Evolutionary conservation across 225 moss, liverwort and hornwort genomes (phyloP), one percentile per base, ranked within the genome.

Genomic region (Ulota crispa): DNA sequence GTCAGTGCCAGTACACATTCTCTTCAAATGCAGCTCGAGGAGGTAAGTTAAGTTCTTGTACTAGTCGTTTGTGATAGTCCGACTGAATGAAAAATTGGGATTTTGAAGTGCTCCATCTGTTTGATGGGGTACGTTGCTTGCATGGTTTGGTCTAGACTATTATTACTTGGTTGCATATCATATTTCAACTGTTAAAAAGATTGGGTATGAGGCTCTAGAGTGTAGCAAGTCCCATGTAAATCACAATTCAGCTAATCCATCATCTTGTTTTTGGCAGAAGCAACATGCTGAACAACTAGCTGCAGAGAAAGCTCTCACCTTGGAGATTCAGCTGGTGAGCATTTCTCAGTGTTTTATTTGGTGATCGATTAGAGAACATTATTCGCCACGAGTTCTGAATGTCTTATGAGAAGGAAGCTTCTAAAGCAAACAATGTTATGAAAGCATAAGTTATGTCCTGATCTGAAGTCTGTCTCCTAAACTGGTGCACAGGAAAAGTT

Each of bases 301-400:
- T 83, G 93, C 85, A 77, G 91, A 85, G 75, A 93, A 85, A 74
- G 82, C 78, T 54, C 82, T 78, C 43, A 54, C 47, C 3, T 80
- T 68, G 79, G 73, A 82, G 73, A 87, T 84, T 80, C 87, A 91
- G 60, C 80, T 92, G 91, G 96, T 96, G 83, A 66, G 90, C 12
- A 80, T 47, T 79, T 54, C 28, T 80, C 71, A 31, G 43, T 66
- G 59, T 19, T 59, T 57, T 9, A 64, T 8, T 53, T 47, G 64
- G 50, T 50, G 18, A 47, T 63, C 30, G 54, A 81, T 18, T 27
- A 62, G 62, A 81, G 72, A 26, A 57, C 37, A 7, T 56, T 53
- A 59, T 52, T 82, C 10, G 1, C 77, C 42, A 39, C 71, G 62
- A 34, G 62, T 62, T 63, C 54, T 43, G 72, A 42, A 42, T 50